Conservation (phyloP, 106 monocot genomes). For the Dioscorea zingiberensis region DNA sequence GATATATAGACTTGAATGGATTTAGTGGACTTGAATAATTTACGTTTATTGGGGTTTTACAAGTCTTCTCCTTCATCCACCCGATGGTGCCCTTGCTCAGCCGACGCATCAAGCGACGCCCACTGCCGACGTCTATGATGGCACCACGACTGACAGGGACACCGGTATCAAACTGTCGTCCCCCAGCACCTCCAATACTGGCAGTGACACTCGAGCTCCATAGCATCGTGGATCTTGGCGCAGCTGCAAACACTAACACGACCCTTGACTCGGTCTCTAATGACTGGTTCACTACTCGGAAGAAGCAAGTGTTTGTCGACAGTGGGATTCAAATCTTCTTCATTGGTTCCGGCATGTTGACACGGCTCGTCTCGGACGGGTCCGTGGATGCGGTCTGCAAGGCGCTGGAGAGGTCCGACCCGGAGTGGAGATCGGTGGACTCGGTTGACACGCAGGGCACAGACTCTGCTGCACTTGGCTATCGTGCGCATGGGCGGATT, state of each 20-base stretch:
- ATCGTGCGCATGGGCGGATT: conserved; percentile 34
- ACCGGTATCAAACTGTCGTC: too few relatives aligned
- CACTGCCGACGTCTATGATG: too few relatives aligned
- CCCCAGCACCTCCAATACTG: too few relatives aligned
- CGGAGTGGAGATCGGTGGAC: conserved; percentile 42
- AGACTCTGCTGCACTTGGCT: conserved; percentile 39
- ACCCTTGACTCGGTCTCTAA: conserved; percentile 27
- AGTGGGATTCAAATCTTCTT: conserved; percentile 32
- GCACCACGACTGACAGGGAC: too few relatives aligned
- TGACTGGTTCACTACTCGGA: conserved; percentile 56
- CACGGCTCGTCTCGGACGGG: conserved; percentile 30
- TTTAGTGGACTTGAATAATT: too few relatives aligned
- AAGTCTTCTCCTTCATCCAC: too few relatives aligned
- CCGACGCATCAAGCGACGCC: too few relatives aligned
- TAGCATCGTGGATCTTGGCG: conserved; percentile 49
- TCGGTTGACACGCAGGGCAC: conserved; percentile 28
- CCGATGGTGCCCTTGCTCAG: too few relatives aligned
- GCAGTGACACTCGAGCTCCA: conserved; percentile 56
- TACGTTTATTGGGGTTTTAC: too few relatives aligned
- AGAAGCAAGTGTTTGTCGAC: conserved; percentile 51
- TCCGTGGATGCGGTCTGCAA: conserved; percentile 31
- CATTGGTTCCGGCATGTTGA: conserved; percentile 37
- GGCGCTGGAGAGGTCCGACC: conserved; percentile 42
- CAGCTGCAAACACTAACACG: conserved; percentile 7
- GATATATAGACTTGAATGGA: too few relatives aligned